A percentile compares a stretch with the other conserved stretches of the same genome.
These are phyloP conservation scores for Brassica juncea DNA, from an alignment of 345 rosid genomes.

Conservation along the genomic window DNA sequence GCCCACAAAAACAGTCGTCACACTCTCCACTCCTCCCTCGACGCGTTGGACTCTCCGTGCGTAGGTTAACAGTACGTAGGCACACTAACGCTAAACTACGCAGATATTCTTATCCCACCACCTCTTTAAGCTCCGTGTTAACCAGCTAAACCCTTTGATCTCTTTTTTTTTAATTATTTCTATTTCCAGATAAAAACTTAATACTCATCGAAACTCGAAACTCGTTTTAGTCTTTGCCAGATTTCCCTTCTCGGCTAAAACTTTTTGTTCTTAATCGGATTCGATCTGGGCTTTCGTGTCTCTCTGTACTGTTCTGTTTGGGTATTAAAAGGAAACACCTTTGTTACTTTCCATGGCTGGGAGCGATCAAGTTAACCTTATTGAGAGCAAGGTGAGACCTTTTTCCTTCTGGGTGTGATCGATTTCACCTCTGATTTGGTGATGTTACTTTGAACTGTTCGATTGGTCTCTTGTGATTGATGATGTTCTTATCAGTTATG, in stretches of 20 bases:
- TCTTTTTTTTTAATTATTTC: constrained; percentile 13
- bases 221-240: background rate
- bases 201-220: constrained; percentile 3
- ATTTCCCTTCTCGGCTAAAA: constrained; percentile 20
- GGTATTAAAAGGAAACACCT: background rate
- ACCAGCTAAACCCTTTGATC: constrained; percentile 24
- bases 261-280: background rate
- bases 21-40: constrained; percentile 1
- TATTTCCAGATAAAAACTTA: constrained; percentile 26
- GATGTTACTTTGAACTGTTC: background rate
- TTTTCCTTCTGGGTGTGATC: background rate
- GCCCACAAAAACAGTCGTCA: constrained; percentile 32
- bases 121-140: constrained; percentile 15
- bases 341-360: constrained; percentile 54
- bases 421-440: background rate
- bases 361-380: constrained; percentile 62
- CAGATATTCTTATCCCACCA: constrained; percentile 34
- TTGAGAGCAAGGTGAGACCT: constrained; percentile 69
- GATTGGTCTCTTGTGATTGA: constrained; percentile 22
- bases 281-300: constrained; percentile 34
- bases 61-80: constrained; percentile 4
- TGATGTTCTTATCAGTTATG: constrained; percentile 7
- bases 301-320: constrained; percentile 15
- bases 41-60: constrained; percentile 8
- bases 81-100: background rate